Base-by-base conservation (phyloP, 495 filamentous ascomycete species). In the Xylaria flabelliformis region DNA sequence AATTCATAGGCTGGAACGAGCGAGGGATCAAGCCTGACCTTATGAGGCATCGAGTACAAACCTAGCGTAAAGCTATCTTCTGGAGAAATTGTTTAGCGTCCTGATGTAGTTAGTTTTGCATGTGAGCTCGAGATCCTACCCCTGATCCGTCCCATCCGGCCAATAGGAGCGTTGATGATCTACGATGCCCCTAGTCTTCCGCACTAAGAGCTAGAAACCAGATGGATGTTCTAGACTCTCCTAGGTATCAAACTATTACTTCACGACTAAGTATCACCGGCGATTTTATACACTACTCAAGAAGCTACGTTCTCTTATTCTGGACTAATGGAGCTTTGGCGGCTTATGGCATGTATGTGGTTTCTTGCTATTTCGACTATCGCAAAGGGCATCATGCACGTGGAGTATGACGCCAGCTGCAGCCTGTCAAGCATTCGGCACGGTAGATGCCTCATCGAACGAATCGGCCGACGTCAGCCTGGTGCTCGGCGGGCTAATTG, bases 11-110 rank as follows among this genome's bases (percentile, higher is more conserved):
- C 53, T 13, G n/a, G 15, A 56, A 56, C 53, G 53, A 56, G 24
- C 51, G 51, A 55, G n/a, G 34, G 58, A 61, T 61, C 26, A 56
- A 17, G 13, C 58, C 58, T 61, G 58, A 61, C 58, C 58, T 32
- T 17, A 32, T 55, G 51, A 55, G 51, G 51, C 24, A 55, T 55
- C 51, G 12, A 55, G 51, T 24, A 26, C 7, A 53, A 29, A 56
- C 51, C 51, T 56, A 61, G 58, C n/a, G 58, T 39, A 61, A 39
- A 36, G 34, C 32, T 36, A 36, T 39, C 19, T 6, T 13, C 21
- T 21, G 58, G 56, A n/a, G 32, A 34, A 21, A 21, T 39, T 39
- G 34, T 19, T 13, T 21, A 39, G 32, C 17, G 10, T 61, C 34
- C 32, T 61, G 17, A 41, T 36, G 6, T n/a, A 36, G 55, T 59